These are phyloP conservation scores for Lonicera japonica DNA, from an alignment of 129 eudicot genomes.

Conservation along the genomic window DNA sequence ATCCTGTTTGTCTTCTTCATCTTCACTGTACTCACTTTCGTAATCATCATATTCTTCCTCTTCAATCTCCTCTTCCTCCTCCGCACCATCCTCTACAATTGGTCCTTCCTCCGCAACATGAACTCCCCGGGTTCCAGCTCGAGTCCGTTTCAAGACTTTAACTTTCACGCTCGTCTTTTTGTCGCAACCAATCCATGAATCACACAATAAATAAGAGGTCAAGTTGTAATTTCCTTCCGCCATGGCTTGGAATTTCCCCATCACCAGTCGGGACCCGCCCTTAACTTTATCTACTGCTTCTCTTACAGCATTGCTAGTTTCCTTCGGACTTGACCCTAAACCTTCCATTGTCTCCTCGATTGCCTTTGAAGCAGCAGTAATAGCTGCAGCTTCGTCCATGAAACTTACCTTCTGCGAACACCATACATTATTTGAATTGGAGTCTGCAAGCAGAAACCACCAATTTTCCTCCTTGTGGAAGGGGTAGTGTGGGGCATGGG, in stretches of 20 bases:
- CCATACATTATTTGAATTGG: slow-evolving; percentile 68
- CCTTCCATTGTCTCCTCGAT: slow-evolving; percentile 77
- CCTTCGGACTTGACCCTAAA: slow-evolving; percentile 48
- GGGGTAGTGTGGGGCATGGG: slow-evolving; percentile 84
- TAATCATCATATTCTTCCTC: slow-evolving; percentile 67
- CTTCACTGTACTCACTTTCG: slow-evolving; percentile 97
- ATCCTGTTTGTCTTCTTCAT: slow-evolving; percentile 50
- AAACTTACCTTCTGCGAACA: slow-evolving; percentile 74
- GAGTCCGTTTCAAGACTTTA: slow-evolving; percentile 61
- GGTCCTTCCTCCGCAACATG: slow-evolving; percentile 43
- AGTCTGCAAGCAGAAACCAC: slow-evolving; percentile 85
- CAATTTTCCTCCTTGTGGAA: slow-evolving; percentile 80
- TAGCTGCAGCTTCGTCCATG: slow-evolving; percentile 73
- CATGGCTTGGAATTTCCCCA: slow-evolving; percentile 83
- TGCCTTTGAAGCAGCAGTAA: slow-evolving; percentile 62
- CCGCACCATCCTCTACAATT: slow-evolving; percentile 45
- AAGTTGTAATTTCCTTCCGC: slow-evolving; percentile 71
- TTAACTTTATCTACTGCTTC: slow-evolving; percentile 73
- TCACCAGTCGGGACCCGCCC: slow-evolving; percentile 66
- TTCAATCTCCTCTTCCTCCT: slow-evolving; percentile 76
- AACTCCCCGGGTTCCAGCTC: slow-evolving; percentile 74
- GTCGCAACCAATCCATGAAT: slow-evolving; percentile 92
- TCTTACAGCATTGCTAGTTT: slow-evolving; percentile 44
- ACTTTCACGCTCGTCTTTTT: slow-evolving; percentile 54
- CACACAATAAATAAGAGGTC: slow-evolving; percentile 64